Evolutionary conservation across 176 grass and related monocot species (phyloP), one percentile per base, ranked within the genome.

Genomic region (Ensete glaucum): DNA sequence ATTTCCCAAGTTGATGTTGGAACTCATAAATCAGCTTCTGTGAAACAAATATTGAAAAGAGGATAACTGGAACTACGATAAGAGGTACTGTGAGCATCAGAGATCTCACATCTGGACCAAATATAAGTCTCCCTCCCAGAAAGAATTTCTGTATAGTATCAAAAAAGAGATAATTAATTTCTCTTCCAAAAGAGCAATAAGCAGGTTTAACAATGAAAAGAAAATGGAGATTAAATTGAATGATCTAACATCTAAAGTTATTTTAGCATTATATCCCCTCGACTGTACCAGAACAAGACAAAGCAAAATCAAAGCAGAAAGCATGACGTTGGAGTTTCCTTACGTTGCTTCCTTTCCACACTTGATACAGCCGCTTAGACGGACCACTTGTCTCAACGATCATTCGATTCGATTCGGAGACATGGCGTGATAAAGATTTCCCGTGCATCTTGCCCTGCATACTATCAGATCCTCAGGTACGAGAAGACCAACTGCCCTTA

Each of bases 261-360:
- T 43, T 43, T 43, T 43, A 43, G 34, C 34, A 43, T 43, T 43
- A 43, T 43, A 43, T 43, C 34, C 34, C 34, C 34, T 43, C 3
- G 34, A 43, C 34, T 6, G 34, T 43, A 43, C 4, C 34, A 43
- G 34, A 43, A 43, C 34, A 43, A 43, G 34, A 0, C 34, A 43
- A 43, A 1, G 16, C 43, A 43, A 29, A 52, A 43, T 21, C 60
- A 74, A 50, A 52, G 62, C 52, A 77, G 64, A 53, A 67, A 54
- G 29, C 54, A 16, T 82, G 56, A 34, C 20, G 10, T 24, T 53
- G 48, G 59, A 77, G 48, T 69, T 50, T 17, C n/a, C 81, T 88
- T 67, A 92, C 89, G 71, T 92, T 92, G 81, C 81, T 88, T 66
- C 89, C 89, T 77, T 86, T 86, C 89, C 89, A 92, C 4, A 84